Percentiles rank a stretch among this genome's conserved stretches.
These are phyloP conservation scores for Neurospora terricola DNA, from an alignment of 495 filamentous ascomycete genomes.

Conservation along the genomic window DNA sequence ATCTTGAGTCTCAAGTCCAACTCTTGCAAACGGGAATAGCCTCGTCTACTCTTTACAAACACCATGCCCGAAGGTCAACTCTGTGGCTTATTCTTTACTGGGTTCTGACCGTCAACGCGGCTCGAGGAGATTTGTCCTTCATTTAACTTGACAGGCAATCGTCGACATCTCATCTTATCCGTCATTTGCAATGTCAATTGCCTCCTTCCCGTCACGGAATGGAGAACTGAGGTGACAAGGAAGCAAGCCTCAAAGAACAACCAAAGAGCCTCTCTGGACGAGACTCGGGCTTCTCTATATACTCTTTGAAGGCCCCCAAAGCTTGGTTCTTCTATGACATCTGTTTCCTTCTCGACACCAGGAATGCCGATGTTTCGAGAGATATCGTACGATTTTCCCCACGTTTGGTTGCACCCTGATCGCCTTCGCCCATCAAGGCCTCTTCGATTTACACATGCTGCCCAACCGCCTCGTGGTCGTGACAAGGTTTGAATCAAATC, in stretches of 20 bases:
- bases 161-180: background rate
- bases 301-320: background rate
- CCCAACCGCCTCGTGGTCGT: background rate
- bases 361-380: background rate
- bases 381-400: conserved; percentile 21
- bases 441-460: background rate
- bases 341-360: background rate
- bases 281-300: background rate
- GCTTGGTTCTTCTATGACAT: background rate
- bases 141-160: background rate
- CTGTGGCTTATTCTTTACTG: background rate
- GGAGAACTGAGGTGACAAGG: background rate
- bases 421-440: conserved; percentile 1
- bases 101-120: background rate
- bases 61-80: background rate
- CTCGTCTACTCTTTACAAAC: background rate
- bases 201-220: background rate
- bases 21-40: background rate
- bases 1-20: background rate
- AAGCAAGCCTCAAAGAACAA: background rate
- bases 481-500: background rate
- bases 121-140: background rate
- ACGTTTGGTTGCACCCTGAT: conserved; percentile 18
- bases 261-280: background rate
- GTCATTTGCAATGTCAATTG: background rate